These are phyloP conservation scores for Phylloporus sp. DNA, from an alignment of 768 basidiomycete genomes.

Conservation along the genomic window DNA sequence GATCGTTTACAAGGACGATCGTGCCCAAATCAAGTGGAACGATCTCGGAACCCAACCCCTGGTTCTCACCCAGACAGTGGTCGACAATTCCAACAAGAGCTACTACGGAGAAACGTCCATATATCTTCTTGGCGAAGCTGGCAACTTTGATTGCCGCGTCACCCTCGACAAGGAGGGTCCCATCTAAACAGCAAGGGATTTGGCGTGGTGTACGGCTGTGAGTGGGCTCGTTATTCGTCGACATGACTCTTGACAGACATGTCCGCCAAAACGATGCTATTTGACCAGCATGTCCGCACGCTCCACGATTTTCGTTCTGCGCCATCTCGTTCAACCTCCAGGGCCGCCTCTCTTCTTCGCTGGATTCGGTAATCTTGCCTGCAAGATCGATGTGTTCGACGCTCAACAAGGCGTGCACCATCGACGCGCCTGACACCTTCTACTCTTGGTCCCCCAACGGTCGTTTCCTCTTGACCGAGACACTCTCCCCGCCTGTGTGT, in stretches of 20 bases:
- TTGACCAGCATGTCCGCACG: slow-evolving; percentile 84
- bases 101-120: slow-evolving; percentile 98
- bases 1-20: slow-evolving; percentile 94
- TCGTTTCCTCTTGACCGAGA: slow-evolving; percentile 88
- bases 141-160: slow-evolving; percentile 90
- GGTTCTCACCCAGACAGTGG: slow-evolving; percentile 91
- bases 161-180: slow-evolving; percentile 92
- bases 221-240: slow-evolving; percentile 26
- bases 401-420: slow-evolving; percentile 68
- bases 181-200: slow-evolving; percentile 98
- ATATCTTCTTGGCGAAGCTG: slow-evolving; percentile 87
- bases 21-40: slow-evolving; percentile 94
- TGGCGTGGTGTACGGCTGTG: slow-evolving; percentile 93
- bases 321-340: slow-evolving; percentile 92
- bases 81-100: slow-evolving; percentile 94
- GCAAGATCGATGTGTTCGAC: slow-evolving; percentile 92
- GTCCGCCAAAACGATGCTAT: slow-evolving; percentile 91
- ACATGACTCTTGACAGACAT: slow-evolving; percentile 52
- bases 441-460: slow-evolving; percentile 94
- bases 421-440: slow-evolving; percentile 91
- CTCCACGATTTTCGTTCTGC: slow-evolving; percentile 88
- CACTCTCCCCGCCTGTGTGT: slow-evolving; percentile 90
- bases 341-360: slow-evolving; percentile 77
- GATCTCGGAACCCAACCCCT: slow-evolving; percentile 87
- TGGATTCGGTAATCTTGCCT: slow-evolving; percentile 95